Percentiles rank a stretch among this genome's conserved stretches.
These are phyloP conservation scores for Ambrosiella beaveri DNA, from an alignment of 2,329 filamentous ascomycete genomes.

Conservation along the genomic window DNA sequence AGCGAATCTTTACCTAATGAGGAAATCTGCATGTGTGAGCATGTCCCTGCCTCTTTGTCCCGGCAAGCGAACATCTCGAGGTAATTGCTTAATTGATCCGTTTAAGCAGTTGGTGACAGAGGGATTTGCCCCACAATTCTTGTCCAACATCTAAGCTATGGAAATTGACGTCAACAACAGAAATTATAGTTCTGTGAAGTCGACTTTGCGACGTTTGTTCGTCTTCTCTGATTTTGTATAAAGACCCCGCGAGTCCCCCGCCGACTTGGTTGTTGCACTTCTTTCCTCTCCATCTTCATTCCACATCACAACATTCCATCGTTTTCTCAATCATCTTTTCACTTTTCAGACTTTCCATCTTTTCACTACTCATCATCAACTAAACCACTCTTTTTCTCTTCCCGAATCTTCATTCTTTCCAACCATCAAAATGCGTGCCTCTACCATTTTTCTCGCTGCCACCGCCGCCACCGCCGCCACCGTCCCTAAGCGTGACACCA, in stretches of 20 bases:
- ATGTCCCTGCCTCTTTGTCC: no score
- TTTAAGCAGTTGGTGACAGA: no score
- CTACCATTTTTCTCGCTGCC: conserved; percentile 2
- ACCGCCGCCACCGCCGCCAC: conserved; percentile 6
- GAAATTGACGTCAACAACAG: no score
- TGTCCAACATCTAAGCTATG: no score
- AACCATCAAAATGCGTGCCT: conserved; percentile 4
- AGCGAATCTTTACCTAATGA: no score
- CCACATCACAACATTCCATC: background rate
- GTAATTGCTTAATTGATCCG: no score
- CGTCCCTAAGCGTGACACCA: conserved; percentile 16
- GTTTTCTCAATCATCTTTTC: background rate
- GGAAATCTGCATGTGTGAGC: no score
- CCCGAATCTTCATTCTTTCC: background rate
- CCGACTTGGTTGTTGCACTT: background rate
- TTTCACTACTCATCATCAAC: background rate
- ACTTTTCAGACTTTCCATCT: background rate
- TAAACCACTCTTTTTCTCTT: background rate
- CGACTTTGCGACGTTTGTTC: background rate
- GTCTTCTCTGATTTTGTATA: background rate
- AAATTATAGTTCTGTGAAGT: no score
- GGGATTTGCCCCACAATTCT: no score
- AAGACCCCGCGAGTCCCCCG: background rate
- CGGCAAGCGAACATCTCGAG: no score
- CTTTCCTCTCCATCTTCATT: background rate